A percentile compares a stretch with the other conserved stretches of the same genome.
Conservation (phyloP, 2,329 filamentous ascomycete species). For the Mycosphaerella arachidis region DNA sequence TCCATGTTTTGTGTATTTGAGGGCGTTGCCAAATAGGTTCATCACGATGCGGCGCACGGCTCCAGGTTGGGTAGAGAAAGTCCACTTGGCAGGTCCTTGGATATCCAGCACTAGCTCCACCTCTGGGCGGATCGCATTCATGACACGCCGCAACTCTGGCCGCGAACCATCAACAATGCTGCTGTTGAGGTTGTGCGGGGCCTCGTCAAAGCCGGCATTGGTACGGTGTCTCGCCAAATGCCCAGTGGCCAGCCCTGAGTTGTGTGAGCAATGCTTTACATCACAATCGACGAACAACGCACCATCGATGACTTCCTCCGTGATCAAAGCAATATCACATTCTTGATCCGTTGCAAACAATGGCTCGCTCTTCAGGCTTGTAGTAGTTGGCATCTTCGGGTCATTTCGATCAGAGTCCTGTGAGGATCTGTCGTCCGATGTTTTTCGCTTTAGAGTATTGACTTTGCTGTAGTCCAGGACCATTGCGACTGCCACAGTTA, state of each 20-base stretch:
- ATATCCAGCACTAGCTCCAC: conserved; percentile 39
- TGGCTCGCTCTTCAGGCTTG: conserved; percentile 9
- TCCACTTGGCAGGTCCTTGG: conserved; percentile 18
- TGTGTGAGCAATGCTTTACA: background rate
- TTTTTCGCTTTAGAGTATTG: conserved; percentile 10
- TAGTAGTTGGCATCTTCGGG: conserved; percentile 9
- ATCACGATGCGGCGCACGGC: conserved; percentile 44
- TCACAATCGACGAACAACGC: background rate
- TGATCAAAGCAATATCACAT: conserved; percentile 16
- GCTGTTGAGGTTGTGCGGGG: background rate
- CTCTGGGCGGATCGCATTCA: conserved; percentile 17
- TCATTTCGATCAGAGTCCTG: conserved; percentile 5
- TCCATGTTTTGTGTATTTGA: conserved; percentile 43
- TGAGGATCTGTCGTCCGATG: conserved; percentile 9
- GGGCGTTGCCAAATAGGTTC: conserved; percentile 47
- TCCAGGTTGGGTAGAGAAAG: conserved; percentile 28
- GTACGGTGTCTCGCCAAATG: conserved; percentile 14
- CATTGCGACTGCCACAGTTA: conserved; percentile 11
- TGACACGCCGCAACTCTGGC: conserved; percentile 11
- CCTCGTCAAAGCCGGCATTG: conserved; percentile 16
- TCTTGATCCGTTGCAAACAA: conserved; percentile 18
- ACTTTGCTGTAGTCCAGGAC: conserved; percentile 22
- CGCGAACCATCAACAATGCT: background rate
- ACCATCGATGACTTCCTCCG: conserved; percentile 21
- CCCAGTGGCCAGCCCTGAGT: conserved; percentile 7